A percentile compares a stretch with the other conserved stretches of the same genome.
Evolutionary conservation across 2,329 filamentous ascomycete species (phyloP).

Genomic region (Epichloe typhina): DNA sequence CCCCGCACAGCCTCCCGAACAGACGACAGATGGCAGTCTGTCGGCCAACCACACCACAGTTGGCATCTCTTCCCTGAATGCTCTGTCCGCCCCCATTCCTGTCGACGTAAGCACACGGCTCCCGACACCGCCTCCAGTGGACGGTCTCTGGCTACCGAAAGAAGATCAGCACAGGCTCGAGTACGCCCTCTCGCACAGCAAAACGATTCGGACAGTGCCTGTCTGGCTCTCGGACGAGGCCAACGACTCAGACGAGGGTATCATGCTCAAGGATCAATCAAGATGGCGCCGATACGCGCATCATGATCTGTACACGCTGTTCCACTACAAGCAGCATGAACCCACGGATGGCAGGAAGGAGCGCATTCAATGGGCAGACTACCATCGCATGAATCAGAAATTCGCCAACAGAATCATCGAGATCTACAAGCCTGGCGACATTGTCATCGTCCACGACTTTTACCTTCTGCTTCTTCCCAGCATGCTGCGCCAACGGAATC

Average conservation of each 20-base stretch:
- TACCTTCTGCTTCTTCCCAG: conserved; percentile 82
- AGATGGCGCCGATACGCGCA: conserved; percentile 87
- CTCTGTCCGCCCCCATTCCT: conserved; percentile 67
- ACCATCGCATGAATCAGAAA: conserved; percentile 81
- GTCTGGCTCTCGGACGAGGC: conserved; percentile 79
- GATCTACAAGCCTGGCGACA: conserved; percentile 82
- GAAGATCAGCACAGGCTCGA: conserved; percentile 64
- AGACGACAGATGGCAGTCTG: conserved; percentile 17
- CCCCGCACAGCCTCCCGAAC: conserved; percentile 34
- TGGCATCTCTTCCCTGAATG: conserved; percentile 48
- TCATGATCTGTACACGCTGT: conserved; percentile 79
- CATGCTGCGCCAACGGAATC: conserved; percentile 72
- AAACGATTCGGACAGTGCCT: conserved; percentile 66
- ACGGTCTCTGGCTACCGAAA: conserved; percentile 58
- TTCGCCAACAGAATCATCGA: conserved; percentile 84
- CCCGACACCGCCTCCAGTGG: conserved; percentile 43
- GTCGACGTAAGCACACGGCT: conserved; percentile 47
- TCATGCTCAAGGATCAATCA: conserved; percentile 66
- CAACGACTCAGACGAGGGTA: conserved; percentile 52
- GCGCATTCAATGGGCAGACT: conserved; percentile 79
- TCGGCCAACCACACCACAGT: conserved; percentile 23
- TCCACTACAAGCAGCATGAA: conserved; percentile 93
- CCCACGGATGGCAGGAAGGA: conserved; percentile 75
- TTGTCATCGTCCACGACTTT: conserved; percentile 89
- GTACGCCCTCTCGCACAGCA: conserved; percentile 55